Evolutionary conservation across 2,329 filamentous ascomycete genomes (phyloP), one percentile per base, ranked within the genome.

Genomic region (Fusarium siculi): DNA sequence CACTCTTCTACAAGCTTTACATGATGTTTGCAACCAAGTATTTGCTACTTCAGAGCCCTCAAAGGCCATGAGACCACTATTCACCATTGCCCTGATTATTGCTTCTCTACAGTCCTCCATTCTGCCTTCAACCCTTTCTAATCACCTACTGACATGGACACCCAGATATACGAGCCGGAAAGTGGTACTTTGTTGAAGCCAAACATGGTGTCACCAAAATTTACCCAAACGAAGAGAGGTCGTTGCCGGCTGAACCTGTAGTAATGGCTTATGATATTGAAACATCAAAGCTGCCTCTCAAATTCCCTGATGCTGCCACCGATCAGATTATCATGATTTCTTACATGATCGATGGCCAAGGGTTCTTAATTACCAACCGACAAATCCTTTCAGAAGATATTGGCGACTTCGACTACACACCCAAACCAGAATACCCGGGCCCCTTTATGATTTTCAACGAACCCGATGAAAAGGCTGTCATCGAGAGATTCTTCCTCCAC

Each of bases 31-130:
- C 91, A 93, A 91, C 85, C 88, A 95, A 94, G 95, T 98, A 98
- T 98, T 98, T 98, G 96, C 96, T 98, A 98, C 96, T 99, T 98
- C 96, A 98, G 96, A 99, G 95, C 94, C 91, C 81, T 85, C 23
- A 43, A 85, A 84, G 90, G 95, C 94, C 85, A 97, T 98, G 96
- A 99, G 96, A 99, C 94, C 91, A 88, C 87, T 90, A 91, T 80
- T 93, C 93, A 96, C 95, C 93, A 88, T 89, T 90, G 90, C 90
- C 89, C 94, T 97, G 94, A 97, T 91, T 83, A 80, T 56, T 59
- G 40, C 46, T 62, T 58, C 30, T 42, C 25, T 21, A 30, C 46
- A 46, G 4, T 36, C 15, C 61, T 72, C 56, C 21, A 56, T 49
- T 5, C 58, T 44, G 18, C 52, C 39, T 49, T 37, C 11, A 32